phyloP scores from a whole-genome alignment of 805 yeast genomes.

The Wickerhamiella vanderwaltii region DNA sequence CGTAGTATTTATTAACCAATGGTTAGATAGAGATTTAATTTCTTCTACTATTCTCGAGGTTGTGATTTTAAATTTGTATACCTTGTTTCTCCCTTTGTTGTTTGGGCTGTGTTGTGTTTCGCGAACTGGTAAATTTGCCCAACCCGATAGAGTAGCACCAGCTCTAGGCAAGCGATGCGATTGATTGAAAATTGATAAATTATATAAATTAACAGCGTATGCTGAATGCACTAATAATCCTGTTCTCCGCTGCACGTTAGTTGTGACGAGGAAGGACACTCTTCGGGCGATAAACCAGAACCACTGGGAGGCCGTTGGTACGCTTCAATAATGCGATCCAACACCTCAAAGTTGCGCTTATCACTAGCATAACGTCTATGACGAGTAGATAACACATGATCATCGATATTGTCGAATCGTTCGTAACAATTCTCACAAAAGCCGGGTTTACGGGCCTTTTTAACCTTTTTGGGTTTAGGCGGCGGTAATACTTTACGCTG shows the following conservation, averaged over 20 bases:
- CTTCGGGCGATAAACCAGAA: too few relatives aligned
- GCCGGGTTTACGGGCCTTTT: constrained; percentile 34
- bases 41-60: too few relatives aligned
- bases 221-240: too few relatives aligned
- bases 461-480: constrained; percentile 18
- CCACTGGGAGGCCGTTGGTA: constrained; percentile 33
- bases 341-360: constrained; percentile 56
- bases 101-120: too few relatives aligned
- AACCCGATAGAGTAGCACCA: too few relatives aligned
- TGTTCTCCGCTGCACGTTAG: too few relatives aligned
- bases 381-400: constrained; percentile 54
- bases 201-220: constrained; percentile 4
- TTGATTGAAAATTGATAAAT: too few relatives aligned
- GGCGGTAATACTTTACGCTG: constrained; percentile 29
- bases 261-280: too few relatives aligned
- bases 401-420: constrained; percentile 66
- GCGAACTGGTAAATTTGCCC: too few relatives aligned
- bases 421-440: constrained; percentile 91
- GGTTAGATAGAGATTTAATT: background rate
- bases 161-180: too few relatives aligned
- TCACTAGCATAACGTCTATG: constrained; percentile 72
- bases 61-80: too few relatives aligned
- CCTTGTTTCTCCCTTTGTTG: too few relatives aligned
- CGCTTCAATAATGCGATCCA: constrained; percentile 51
- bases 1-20: constrained; percentile 11